These are phyloP conservation scores for Nakazawaea ambrosiae DNA, from an alignment of 805 yeast species.

Conservation along the genomic window DNA sequence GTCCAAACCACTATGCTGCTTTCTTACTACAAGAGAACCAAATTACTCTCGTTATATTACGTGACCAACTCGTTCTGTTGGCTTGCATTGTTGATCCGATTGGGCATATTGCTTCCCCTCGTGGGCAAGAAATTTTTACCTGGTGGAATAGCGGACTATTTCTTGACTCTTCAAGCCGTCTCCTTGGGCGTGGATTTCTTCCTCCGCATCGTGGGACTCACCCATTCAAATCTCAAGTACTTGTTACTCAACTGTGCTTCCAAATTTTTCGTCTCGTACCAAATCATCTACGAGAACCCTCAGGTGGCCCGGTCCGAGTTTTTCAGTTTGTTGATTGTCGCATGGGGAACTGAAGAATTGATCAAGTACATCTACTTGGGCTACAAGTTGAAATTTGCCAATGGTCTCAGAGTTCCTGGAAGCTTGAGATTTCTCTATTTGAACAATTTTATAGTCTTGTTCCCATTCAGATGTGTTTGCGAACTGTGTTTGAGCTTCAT, in stretches of 20 bases:
- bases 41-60: constrained; percentile 8
- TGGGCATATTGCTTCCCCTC: constrained; percentile 47
- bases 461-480: constrained; percentile 16
- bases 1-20: too few relatives aligned
- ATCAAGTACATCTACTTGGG: constrained; percentile 19
- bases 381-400: constrained; percentile 21
- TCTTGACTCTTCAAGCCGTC: constrained; percentile 19
- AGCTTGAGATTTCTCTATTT: constrained; percentile 15
- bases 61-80: constrained; percentile 33
- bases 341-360: constrained; percentile 18
- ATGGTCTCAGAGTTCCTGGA: constrained; percentile 11
- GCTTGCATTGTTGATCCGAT: constrained; percentile 41
- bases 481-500: constrained; percentile 19
- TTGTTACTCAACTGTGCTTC: constrained; percentile 11
- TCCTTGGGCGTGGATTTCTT: constrained; percentile 16
- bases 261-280: constrained; percentile 13
- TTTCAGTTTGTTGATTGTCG: constrained; percentile 17
- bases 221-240: constrained; percentile 9
- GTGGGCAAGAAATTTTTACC: constrained; percentile 62
- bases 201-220: constrained; percentile 11
- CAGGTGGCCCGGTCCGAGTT: constrained; percentile 17
- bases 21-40: too few relatives aligned
- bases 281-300: constrained; percentile 19
- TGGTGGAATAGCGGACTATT: constrained; percentile 67
- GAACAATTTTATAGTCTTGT: constrained; percentile 12